These are phyloP conservation scores for Scytalidium sp. DNA, from an alignment of 2,329 filamentous ascomycete genomes.

Conservation along the genomic window DNA sequence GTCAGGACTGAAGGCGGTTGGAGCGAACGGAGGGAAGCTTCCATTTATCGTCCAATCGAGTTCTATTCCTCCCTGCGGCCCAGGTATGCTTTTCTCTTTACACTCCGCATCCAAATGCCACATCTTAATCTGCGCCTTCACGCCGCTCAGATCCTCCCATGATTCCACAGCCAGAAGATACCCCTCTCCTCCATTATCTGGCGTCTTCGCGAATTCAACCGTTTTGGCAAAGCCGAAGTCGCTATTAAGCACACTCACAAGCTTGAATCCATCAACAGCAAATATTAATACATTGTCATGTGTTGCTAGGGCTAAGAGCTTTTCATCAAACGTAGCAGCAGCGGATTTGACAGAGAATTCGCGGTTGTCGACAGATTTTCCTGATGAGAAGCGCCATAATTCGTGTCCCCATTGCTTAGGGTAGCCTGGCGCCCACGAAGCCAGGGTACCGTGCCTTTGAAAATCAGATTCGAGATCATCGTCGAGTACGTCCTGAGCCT, in stretches of 20 bases:
- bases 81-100: background rate
- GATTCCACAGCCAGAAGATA: background rate
- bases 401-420: background rate
- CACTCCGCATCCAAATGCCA: background rate
- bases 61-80: background rate
- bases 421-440: background rate
- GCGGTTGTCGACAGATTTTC: background rate
- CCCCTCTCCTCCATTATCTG: background rate
- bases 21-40: background rate
- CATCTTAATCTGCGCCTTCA: background rate
- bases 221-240: background rate
- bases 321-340: background rate
- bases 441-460: background rate
- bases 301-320: background rate
- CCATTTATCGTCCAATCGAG: background rate
- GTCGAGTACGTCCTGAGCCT: background rate
- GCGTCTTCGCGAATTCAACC: background rate
- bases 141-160: background rate
- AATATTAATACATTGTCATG: background rate
- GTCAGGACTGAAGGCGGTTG: background rate
- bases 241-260: background rate
- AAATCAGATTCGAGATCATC: background rate
- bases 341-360: background rate
- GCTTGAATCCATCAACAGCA: background rate
- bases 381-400: background rate